These are phyloP conservation scores for Cadophora malorum DNA, from an alignment of 2,329 filamentous ascomycete genomes.

Conservation along the genomic window DNA sequence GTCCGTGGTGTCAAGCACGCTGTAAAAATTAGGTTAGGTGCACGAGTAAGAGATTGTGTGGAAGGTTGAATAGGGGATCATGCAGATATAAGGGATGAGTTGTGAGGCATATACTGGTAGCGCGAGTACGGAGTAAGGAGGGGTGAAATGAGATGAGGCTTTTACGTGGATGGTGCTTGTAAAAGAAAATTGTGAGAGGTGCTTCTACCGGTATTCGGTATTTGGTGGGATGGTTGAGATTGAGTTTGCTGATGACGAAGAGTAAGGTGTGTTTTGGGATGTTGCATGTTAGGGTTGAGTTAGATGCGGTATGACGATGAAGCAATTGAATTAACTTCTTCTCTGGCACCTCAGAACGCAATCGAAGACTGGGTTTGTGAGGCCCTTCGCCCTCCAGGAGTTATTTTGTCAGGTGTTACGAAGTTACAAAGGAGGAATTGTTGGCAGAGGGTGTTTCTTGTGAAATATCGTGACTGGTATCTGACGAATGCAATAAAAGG, in stretches of 20 bases:
- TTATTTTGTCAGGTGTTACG: not conserved
- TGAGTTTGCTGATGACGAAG: not conserved
- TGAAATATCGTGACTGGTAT: not conserved
- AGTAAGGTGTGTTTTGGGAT: not conserved
- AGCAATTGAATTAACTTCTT: not conserved
- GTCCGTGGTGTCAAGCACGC: not conserved
- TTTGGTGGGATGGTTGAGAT: not conserved
- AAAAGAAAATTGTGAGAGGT: not conserved
- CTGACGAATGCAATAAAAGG: not conserved
- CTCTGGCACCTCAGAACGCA: too few relatives aligned
- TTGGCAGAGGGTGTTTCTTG: not conserved
- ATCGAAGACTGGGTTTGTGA: too few relatives aligned
- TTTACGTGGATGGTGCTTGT: constrained; percentile 12
- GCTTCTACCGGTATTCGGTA: not conserved
- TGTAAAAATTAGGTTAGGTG: not conserved
- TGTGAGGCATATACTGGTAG: not conserved
- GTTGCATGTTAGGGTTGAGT: not conserved
- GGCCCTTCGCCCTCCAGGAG: not conserved
- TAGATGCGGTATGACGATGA: not conserved
- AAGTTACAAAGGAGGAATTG: not conserved
- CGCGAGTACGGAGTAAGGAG: constrained; percentile 12
- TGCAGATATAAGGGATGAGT: constrained; percentile 3
- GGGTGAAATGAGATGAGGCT: not conserved
- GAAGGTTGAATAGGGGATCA: not conserved
- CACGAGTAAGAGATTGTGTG: not conserved